These are phyloP conservation scores for Rugonectria rugulosa DNA, from an alignment of 2,329 filamentous ascomycete genomes.

Conservation along the genomic window DNA sequence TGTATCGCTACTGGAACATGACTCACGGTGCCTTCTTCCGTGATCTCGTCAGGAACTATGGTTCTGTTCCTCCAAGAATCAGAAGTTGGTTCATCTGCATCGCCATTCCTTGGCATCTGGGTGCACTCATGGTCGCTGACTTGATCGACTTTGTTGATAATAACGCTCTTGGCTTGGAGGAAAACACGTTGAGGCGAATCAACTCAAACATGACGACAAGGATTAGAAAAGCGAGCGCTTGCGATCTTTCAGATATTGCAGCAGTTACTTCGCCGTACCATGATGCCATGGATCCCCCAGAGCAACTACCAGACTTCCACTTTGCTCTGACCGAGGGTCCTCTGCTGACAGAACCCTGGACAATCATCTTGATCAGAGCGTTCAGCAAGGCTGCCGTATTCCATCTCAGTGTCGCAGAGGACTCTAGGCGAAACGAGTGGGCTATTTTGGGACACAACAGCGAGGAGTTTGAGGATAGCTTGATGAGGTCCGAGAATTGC, in stretches of 20 bases:
- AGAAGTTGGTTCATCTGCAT: slow-evolving; percentile 67
- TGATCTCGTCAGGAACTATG: slow-evolving; percentile 58
- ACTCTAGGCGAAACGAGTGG: slow-evolving; percentile 30
- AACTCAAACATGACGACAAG: slow-evolving; percentile 44
- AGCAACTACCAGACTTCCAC: slow-evolving; percentile 53
- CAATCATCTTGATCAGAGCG: slow-evolving; percentile 58
- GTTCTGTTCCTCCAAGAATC: slow-evolving; percentile 57
- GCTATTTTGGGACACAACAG: slow-evolving; percentile 31
- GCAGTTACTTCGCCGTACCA: slow-evolving; percentile 48
- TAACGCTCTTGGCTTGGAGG: slow-evolving; percentile 32
- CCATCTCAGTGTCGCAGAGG: slow-evolving; percentile 44
- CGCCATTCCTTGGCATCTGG: slow-evolving; percentile 65
- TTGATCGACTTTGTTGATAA: slow-evolving; percentile 59
- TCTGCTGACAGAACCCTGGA: slow-evolving; percentile 66
- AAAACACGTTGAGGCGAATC: slow-evolving; percentile 32
- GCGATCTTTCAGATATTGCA: slow-evolving; percentile 57
- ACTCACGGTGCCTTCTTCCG: slow-evolving; percentile 59
- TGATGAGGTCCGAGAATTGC: slow-evolving; percentile 54
- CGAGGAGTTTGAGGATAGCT: slow-evolving; percentile 37
- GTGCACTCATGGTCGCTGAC: slow-evolving; percentile 61
- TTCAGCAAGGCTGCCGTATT: slow-evolving; percentile 55
- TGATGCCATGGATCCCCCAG: neutral
- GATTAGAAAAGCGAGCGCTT: slow-evolving; percentile 53
- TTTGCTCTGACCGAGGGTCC: slow-evolving; percentile 61
- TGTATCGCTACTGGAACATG: slow-evolving; percentile 63